Base-by-base conservation (phyloP, 1,139 yeast species). In the Lodderomyces orthopsilosis region DNA sequence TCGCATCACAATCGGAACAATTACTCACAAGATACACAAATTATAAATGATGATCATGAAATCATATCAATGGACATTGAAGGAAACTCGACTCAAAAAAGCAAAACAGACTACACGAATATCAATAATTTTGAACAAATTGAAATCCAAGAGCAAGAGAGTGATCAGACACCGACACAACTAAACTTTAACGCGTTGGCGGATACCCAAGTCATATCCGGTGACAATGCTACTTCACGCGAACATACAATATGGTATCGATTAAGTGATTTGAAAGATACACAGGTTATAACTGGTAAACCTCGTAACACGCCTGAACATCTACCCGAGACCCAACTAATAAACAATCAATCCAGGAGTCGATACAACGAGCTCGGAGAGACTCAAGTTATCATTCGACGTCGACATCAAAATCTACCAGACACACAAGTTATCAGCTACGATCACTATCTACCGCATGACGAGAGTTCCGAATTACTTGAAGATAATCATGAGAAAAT, bases 131-230 rank as follows among this genome's bases (percentile, higher is more conserved):
- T 22, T 5, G 27, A 23, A 2, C 17, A 35, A 14, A 4, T 15
- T 3, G 17, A 35, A 22, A 14, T 18, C 9, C 26, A 35, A 13
- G 17, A 23, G 15, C 4, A 33, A 9, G n/a, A n/a, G 10, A 7
- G 2, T 10, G 14, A 24, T n/a, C 13, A 21, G 3, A 38, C 17
- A 35, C 27, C 28, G 22, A 44, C 46, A 12, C 44, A 41, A 27
- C 41, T 37, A 21, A 37, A 26, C n/a, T 24, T 18, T 24, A 13
- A 28, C n/a, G 21, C 23, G 30, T 10, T 35, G 13, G 24, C 34
- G 19, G 44, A 44, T 22, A 44, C 44, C 13, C 44, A 44, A 28
- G 15, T 38, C 4, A 38, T 44, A 19, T 38, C 41, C 2, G 21
- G 12, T 26, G 33, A 30, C 8, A n/a, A 15, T 8, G 6, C n/a